phyloP scores from a whole-genome alignment of 768 basidiomycete species.

The Pisolithus marmoratus region DNA sequence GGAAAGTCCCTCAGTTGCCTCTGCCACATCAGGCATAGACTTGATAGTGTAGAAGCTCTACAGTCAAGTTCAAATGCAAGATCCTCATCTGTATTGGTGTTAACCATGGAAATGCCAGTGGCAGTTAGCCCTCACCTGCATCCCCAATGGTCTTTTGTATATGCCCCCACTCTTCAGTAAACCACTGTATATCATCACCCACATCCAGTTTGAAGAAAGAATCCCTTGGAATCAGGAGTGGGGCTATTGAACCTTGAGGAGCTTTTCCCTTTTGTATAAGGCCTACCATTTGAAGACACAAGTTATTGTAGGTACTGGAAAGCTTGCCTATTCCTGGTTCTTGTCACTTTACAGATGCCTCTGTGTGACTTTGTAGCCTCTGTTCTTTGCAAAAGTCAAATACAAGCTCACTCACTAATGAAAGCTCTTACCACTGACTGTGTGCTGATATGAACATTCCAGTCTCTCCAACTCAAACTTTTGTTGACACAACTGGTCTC shows the following conservation, averaged over 20 bases:
- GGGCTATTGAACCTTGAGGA: slow-evolving; percentile 17
- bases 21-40: not conserved
- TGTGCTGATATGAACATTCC: no score
- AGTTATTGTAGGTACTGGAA: slow-evolving; percentile 23
- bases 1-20: not conserved
- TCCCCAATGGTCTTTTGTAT: not conserved
- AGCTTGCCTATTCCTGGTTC: slow-evolving; percentile 25
- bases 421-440: no score
- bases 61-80: not conserved
- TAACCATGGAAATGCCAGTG: not conserved
- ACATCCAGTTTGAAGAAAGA: slow-evolving; percentile 30
- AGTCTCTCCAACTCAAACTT: no score
- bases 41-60: not conserved
- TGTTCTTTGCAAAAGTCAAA: slow-evolving; percentile 8
- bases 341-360: slow-evolving; percentile 18
- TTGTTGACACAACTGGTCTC: no score
- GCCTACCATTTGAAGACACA: slow-evolving; percentile 16
- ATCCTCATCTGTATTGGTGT: not conserved
- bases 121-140: slow-evolving; percentile 1
- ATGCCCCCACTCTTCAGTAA: slow-evolving; percentile 20
- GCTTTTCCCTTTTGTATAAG: slow-evolving; percentile 16
- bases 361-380: slow-evolving; percentile 26
- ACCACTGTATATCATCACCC: slow-evolving; percentile 32
- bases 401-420: not conserved
- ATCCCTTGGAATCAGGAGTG: slow-evolving; percentile 15